Base-by-base conservation (phyloP, 2,329 filamentous ascomycete genomes). In the Phialocephala sp. region DNA sequence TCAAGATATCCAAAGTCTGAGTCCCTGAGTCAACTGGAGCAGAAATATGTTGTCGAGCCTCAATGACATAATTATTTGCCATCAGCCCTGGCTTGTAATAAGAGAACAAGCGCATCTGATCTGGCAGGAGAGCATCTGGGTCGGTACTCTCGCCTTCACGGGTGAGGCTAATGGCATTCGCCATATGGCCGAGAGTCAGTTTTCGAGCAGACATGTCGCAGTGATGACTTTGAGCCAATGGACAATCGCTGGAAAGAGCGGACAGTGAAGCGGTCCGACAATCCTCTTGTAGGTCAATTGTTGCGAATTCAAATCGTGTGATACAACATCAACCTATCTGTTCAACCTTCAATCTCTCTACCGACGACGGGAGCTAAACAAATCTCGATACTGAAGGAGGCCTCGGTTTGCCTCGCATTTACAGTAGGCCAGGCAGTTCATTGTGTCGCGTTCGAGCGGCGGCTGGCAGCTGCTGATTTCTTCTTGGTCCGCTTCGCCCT, bases 121-220 rank as follows among this genome's bases (percentile, higher is more conserved):
- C 45, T 22, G 45, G 45, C 11, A 12, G 37, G 15, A 41, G 37
- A 3, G 3, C 37, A 18, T 41, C 11, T 41, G 37, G 37, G 15
- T 41, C 37, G 37, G 37, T 18, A 12, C 11, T 27, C 24, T 61
- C 32, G 36, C 20, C 47, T 5, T 52, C 47, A 52, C 47, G 47
- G n/a, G n/a, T 52, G 3, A 15, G n/a, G 14, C n/a, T 11, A 20
- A 52, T n/a, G 6, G 24, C 47, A 52, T 52, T 52, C 2, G 47
- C 47, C 47, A 52, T 52, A 52, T 52, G 47, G 47, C 47, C 12
- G 24, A 52, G 47, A 12, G 47, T 52, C 47, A 52, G n/a, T 14
- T 52, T 52, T 11, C 47, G 47, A 18, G 47, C 47, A 52, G 47
- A 52, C 47, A 52, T 52, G 24, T 18, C 12, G 37, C 11, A 18